phyloP scores from a whole-genome alignment of 495 filamentous ascomycete genomes.

The Aspergillus homomorphus region DNA sequence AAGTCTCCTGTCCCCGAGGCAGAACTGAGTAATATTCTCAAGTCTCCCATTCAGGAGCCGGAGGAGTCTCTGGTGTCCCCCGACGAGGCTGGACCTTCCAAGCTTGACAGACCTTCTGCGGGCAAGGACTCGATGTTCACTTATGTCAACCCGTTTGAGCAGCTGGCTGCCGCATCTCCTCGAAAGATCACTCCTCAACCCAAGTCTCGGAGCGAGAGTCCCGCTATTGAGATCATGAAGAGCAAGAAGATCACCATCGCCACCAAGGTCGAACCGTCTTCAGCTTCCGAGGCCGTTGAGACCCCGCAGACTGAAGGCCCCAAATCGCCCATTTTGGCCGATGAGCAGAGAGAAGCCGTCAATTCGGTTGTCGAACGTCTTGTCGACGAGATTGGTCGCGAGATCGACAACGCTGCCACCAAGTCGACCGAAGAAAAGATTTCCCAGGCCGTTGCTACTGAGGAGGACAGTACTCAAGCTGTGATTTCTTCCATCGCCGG shows the following conservation, averaged over 20 bases:
- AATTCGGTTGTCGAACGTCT: constrained; percentile 67
- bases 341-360: constrained; percentile 60
- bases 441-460: constrained; percentile 21
- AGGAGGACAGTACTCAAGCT: constrained; percentile 34
- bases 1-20: constrained; percentile 16
- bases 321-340: constrained; percentile 33
- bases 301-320: constrained; percentile 20
- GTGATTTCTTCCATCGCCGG: constrained; percentile 33
- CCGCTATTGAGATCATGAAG: constrained; percentile 29
- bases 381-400: constrained; percentile 62
- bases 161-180: constrained; percentile 67
- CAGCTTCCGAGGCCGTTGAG: constrained; percentile 8
- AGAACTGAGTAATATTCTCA: constrained; percentile 1
- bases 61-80: constrained; percentile 17
- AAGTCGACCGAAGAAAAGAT: constrained; percentile 42
- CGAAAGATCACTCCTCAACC: constrained; percentile 49
- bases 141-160: constrained; percentile 78
- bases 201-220: constrained; percentile 38
- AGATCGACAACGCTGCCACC: constrained; percentile 63
- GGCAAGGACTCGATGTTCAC: constrained; percentile 60
- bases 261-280: constrained; percentile 18
- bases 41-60: constrained; percentile 27
- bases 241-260: constrained; percentile 26
- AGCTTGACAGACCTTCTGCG: constrained; percentile 26
- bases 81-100: constrained; percentile 22